Base-by-base conservation (phyloP, 179 eudicot genomes). In the Drosera spatulata region DNA sequence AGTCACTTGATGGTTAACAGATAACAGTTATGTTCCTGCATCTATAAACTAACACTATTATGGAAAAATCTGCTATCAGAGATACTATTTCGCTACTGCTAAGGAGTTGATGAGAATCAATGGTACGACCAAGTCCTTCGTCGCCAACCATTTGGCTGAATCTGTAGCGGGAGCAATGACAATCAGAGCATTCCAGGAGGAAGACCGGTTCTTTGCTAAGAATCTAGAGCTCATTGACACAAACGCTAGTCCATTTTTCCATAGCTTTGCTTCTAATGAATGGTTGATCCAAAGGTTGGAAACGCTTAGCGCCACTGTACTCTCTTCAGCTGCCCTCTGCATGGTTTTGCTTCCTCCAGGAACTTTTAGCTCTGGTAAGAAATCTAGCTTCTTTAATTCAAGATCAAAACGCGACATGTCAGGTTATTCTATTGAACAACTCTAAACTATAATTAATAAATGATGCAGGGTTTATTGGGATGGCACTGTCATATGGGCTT, bases 291-390 rank as follows among this genome's bases (percentile, higher is more conserved):
- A 74, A 65, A 73, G 96, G 62, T 71, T 88, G 22, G 96, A 88
- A 69, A 77, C 62, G 37, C 81, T 88, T 6, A 70, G 82, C 64
- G 91, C 87, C 33, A 43, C 68, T 41, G 81, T 83, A 64, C 80
- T 88, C 5, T 67, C 88, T 54, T 71, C 84, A 11, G 83, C 90
- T 22, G 83, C 88, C 2, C 76, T 83, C 55, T 83, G 85, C 81
- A 80, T 86, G 88, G 85, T 86, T 75, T 67, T 88, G 76, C 96
- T 88, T 66, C 96, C 96, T 65, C 60, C 79, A 3, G 90, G 91
- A 46, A 86, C 95, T 59, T 83, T 88, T 61, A 76, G 79, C 78
- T 69, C 95, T 11, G 95, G 95, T 86, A 41, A 46, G 81, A 61
- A 65, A 10, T 41, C 3, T 8, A 22, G 15, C 38, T 38, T 59